phyloP scores from a whole-genome alignment of 306 rosid genomes.

The Castanea mollissima region DNA sequence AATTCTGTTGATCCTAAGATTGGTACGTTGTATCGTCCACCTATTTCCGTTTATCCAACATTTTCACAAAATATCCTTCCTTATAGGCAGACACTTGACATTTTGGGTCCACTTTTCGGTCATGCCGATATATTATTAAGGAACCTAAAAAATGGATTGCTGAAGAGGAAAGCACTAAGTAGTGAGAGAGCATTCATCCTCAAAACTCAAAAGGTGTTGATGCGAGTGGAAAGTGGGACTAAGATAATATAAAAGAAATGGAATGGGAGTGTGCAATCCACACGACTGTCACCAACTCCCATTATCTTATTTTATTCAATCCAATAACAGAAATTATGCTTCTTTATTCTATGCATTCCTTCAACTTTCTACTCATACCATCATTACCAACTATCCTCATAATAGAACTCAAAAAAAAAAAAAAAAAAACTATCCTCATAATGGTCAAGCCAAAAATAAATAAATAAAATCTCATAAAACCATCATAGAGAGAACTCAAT shows the following conservation, averaged over 20 bases:
- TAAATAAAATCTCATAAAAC: not conserved
- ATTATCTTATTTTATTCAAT: slow-evolving; percentile 3
- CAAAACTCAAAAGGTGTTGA: not conserved
- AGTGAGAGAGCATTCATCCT: not conserved
- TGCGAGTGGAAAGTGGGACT: slow-evolving; percentile 30
- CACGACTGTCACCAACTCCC: slow-evolving; percentile 6
- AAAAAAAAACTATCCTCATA: too few species aligned
- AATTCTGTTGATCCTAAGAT: not conserved
- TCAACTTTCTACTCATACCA: slow-evolving; percentile 9
- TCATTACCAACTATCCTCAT: not conserved
- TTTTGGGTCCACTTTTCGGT: not conserved
- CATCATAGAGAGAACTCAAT: not conserved
- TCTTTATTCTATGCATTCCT: not conserved
- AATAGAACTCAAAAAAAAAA: not conserved
- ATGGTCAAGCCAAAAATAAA: too few species aligned
- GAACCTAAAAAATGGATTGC: slow-evolving; percentile 44
- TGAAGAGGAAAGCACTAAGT: slow-evolving; percentile 69
- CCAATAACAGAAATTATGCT: not conserved
- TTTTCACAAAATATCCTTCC: not conserved
- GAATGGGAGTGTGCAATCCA: slow-evolving; percentile 38
- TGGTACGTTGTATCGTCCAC: not conserved
- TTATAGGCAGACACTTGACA: not conserved
- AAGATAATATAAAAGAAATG: slow-evolving; percentile 42
- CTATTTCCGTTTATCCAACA: not conserved
- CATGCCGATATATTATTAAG: not conserved